Conservation (phyloP, 2,329 filamentous ascomycete species). For the Polychaeton citri region DNA sequence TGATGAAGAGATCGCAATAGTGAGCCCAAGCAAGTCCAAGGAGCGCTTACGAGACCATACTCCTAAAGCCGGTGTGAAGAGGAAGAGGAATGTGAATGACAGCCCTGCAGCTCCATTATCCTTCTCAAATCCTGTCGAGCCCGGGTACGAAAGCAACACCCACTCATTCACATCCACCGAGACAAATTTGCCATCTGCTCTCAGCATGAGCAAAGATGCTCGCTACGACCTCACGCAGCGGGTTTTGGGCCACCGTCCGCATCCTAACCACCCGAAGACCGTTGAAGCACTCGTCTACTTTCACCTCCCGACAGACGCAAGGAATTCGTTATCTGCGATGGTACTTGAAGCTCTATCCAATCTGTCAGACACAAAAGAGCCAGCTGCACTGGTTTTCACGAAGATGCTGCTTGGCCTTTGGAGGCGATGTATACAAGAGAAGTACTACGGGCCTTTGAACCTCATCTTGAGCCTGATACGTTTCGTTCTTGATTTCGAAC, state of each 20-base stretch:
- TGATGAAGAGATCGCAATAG: constrained; percentile 41
- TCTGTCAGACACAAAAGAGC: constrained; percentile 35
- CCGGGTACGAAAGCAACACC: constrained; percentile 1
- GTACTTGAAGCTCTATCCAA: constrained; percentile 53
- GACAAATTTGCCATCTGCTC: neutral
- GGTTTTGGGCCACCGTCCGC: constrained; percentile 48
- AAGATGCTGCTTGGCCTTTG: constrained; percentile 53
- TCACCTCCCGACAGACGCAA: constrained; percentile 50
- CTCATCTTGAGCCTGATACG: constrained; percentile 52
- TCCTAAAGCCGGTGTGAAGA: constrained; percentile 52
- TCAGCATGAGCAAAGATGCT: constrained; percentile 7
- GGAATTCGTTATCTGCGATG: constrained; percentile 50
- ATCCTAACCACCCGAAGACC: constrained; percentile 44
- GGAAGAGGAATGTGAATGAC: constrained; percentile 51
- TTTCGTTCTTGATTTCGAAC: constrained; percentile 51
- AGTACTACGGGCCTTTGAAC: constrained; percentile 48
- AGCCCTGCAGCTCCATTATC: constrained; percentile 47
- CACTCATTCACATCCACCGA: neutral
- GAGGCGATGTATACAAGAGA: constrained; percentile 52
- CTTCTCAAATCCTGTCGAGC: constrained; percentile 12
- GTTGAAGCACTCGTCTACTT: constrained; percentile 56
- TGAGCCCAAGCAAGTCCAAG: constrained; percentile 30
- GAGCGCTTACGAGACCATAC: constrained; percentile 38
- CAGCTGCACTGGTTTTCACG: constrained; percentile 51
- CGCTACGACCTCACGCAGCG: constrained; percentile 39